Percentiles rank a stretch among this genome's conserved stretches.
phyloP scores from a whole-genome alignment of 176 grass and related monocot genomes.

The Ananas comosus region DNA sequence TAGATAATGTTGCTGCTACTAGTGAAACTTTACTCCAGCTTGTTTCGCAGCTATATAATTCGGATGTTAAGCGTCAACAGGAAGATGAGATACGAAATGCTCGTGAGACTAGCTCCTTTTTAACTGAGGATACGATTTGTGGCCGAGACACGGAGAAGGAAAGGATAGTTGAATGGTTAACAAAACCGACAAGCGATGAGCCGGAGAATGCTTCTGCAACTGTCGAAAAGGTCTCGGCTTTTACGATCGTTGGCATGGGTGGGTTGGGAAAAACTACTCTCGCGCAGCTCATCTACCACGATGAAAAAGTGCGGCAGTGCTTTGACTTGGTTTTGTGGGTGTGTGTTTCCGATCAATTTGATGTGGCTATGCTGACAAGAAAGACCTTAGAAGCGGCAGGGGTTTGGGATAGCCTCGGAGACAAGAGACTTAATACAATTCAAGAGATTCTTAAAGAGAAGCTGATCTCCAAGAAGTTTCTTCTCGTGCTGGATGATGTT shows the following conservation, averaged over 20 bases:
- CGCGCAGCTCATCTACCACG: constrained; percentile 15
- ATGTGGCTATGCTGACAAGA: not conserved
- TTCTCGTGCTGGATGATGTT: constrained; percentile 23
- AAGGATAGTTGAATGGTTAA: too few relatives aligned
- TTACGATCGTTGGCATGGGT: constrained; percentile 22
- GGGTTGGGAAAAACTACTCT: constrained; percentile 32
- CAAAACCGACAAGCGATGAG: too few relatives aligned
- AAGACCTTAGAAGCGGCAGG: constrained; percentile 19
- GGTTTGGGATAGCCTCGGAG: not conserved
- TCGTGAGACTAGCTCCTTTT: constrained; percentile 17
- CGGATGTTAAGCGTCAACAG: not conserved
- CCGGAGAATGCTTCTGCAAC: too few relatives aligned
- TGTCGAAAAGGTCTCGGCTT: not conserved
- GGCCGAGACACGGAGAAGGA: too few relatives aligned
- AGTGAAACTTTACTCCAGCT: constrained; percentile 14
- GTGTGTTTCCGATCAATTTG: constrained; percentile 21
- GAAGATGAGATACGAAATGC: not conserved
- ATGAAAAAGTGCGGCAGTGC: constrained; percentile 9
- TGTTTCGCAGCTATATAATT: constrained; percentile 1
- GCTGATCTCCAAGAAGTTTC: constrained; percentile 18
- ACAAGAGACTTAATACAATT: constrained; percentile 12
- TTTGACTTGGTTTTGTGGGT: constrained; percentile 15
- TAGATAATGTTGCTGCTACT: constrained; percentile 13
- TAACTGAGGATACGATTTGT: constrained; percentile 1
- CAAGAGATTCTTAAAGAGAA: constrained; percentile 21